Evolutionary conservation across 768 basidiomycete species (phyloP).

Genomic region (Amanita muscaria): DNA sequence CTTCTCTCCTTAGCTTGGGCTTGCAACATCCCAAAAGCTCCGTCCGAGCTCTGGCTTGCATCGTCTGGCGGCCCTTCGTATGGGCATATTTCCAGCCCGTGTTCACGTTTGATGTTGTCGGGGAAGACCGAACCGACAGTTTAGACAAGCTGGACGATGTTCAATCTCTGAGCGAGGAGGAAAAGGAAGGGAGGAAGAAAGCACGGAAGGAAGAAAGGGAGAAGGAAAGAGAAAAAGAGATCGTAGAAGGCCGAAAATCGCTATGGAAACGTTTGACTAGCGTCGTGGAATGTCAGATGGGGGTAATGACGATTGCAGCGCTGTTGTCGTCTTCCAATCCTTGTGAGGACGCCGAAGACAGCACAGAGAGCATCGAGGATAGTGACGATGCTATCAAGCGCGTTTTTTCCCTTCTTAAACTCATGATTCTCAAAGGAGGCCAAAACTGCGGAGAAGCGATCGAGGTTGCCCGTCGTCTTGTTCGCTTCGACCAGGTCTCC

Average conservation of each 20-base stretch:
- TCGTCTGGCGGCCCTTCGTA: constrained; percentile 56
- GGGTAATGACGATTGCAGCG: constrained; percentile 46
- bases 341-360: constrained; percentile 12
- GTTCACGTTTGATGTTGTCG: constrained; percentile 19
- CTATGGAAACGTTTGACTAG: constrained; percentile 42
- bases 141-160: constrained; percentile 20
- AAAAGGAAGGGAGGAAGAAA: constrained; percentile 9
- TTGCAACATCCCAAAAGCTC: constrained; percentile 57
- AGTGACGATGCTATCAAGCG: constrained; percentile 36
- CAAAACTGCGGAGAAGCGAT: constrained; percentile 46
- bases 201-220: constrained; percentile 8
- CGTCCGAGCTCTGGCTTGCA: constrained; percentile 49
- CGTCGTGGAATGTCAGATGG: constrained; percentile 42
- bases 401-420: constrained; percentile 39
- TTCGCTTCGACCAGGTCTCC: constrained; percentile 22
- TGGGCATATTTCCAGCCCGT: constrained; percentile 63
- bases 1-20: constrained; percentile 42
- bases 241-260: constrained; percentile 16
- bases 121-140: constrained; percentile 17
- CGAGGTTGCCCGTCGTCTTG: constrained; percentile 36
- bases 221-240: constrained; percentile 16
- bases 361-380: constrained; percentile 15
- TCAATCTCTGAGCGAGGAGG: constrained; percentile 23
- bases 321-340: constrained; percentile 30
- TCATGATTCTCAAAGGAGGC: constrained; percentile 50